Base-by-base conservation (phyloP, 176 grass and related monocot genomes). In the Triticum dicoccoides region DNA sequence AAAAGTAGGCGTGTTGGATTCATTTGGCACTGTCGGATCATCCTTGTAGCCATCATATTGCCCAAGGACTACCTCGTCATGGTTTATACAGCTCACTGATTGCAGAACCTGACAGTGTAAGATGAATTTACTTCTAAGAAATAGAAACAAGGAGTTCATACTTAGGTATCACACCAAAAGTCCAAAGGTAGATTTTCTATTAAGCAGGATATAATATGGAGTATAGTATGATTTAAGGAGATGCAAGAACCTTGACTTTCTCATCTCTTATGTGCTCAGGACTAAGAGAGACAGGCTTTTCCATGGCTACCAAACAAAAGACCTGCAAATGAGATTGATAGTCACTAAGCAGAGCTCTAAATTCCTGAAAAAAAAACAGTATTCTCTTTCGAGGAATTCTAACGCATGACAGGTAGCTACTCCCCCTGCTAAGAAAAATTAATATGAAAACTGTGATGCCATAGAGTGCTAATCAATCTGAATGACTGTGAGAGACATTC, bases 251-350 rank as follows among this genome's bases (percentile, higher is more conserved):
- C 97, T 99, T 99, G 90, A 99, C 97, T 99, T 99, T 99, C 84
- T 95, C 96, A 87, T 98, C 96, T 92, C 96, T 86, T 69, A 98
- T 98, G 88, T 98, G 96, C 88, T 95, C 96, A 18, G 96, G 96
- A 66, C 83, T 91, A 82, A 98, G 96, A 83, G 93, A 95, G 84
- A 95, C 79, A 42, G 96, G 91, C 79, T 95, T 98, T 87, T 98
- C 96, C 96, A 98, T 98, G 30, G 96, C 96, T 72, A 98, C 96
- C 89, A 98, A 95, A 88, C 91, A 98, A 82, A 98, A 92, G 45
- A 95, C 96, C 96, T 95, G 79, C 59, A 88, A 9, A 69, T 80
- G 42, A 86, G 73, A 77, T 69, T 18, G 42, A 78, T 5, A 66
- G 44, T 86, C 69, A 88, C 62, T 80, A 37, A 75, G 2, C 8